Conservation (phyloP, 805 yeast genomes). For the Saturnispora quitensis region DNA sequence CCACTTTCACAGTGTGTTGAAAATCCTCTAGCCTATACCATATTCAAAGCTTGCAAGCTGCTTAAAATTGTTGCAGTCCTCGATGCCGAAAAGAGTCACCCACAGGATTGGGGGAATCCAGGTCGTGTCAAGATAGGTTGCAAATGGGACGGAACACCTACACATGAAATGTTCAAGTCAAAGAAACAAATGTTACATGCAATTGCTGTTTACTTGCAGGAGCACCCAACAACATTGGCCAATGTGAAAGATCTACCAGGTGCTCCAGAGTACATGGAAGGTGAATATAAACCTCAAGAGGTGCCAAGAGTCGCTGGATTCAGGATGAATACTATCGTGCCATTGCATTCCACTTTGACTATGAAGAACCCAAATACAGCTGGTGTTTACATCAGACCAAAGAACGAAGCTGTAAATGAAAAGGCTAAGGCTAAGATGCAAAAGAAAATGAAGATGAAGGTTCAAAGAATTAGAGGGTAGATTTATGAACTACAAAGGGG, state of each 20-base stretch:
- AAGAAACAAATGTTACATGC: constrained; percentile 60
- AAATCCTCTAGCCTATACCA: constrained; percentile 79
- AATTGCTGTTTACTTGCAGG: constrained; percentile 51
- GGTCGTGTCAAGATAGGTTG: constrained; percentile 83
- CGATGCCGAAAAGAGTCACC: constrained; percentile 83
- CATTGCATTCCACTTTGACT: constrained; percentile 73
- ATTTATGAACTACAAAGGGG: neutral
- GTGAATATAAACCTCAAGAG: constrained; percentile 44
- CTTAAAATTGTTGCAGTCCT: constrained; percentile 32
- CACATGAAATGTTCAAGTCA: constrained; percentile 29
- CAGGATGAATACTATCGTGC: constrained; percentile 78
- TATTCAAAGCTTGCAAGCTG: constrained; percentile 57
- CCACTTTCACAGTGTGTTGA: constrained; percentile 57
- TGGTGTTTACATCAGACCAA: constrained; percentile 48
- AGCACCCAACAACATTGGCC: constrained; percentile 59
- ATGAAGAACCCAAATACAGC: constrained; percentile 81
- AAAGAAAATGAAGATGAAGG: constrained; percentile 37
- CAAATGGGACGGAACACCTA: constrained; percentile 39
- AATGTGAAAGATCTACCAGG: constrained; percentile 57
- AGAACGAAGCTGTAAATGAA: constrained; percentile 29
- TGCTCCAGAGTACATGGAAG: constrained; percentile 49
- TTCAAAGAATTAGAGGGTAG: constrained; percentile 47
- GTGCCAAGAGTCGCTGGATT: constrained; percentile 79
- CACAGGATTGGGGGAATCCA: constrained; percentile 95
- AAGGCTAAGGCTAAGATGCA: constrained; percentile 3